These are phyloP conservation scores for Podaxis sp. DNA, from an alignment of 768 basidiomycete species.

Conservation along the genomic window DNA sequence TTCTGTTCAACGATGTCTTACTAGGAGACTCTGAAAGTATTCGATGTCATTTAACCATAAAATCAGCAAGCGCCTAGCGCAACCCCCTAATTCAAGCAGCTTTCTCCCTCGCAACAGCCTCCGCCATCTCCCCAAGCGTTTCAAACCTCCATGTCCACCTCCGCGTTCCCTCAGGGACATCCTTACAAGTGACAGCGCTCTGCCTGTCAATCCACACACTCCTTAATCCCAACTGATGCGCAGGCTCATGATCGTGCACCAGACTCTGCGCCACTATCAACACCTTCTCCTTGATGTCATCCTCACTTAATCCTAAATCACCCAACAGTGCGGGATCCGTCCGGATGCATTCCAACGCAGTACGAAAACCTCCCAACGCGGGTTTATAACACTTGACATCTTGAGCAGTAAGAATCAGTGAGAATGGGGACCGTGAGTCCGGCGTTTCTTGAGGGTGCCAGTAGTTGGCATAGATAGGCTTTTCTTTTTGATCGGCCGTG, in stretches of 20 bases:
- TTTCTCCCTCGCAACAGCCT: conserved; percentile 49
- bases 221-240: conserved; percentile 50
- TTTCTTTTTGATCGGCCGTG: conserved; percentile 1
- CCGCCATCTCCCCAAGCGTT: conserved; percentile 61
- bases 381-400: conserved; percentile 77
- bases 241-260: conserved; percentile 65
- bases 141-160: conserved; percentile 55
- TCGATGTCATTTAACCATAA: no score
- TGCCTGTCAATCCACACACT: conserved; percentile 77
- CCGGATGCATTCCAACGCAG: conserved; percentile 44
- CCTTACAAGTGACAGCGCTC: no score
- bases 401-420: conserved; percentile 75
- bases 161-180: conserved; percentile 30
- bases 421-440: conserved; percentile 56
- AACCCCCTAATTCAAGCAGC: background rate
- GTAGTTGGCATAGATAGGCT: conserved; percentile 24
- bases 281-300: conserved; percentile 45
- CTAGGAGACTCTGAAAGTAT: no score
- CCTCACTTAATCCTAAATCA: conserved; percentile 21
- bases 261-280: conserved; percentile 70
- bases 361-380: conserved; percentile 50
- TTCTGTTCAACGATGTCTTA: no score
- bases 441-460: conserved; percentile 46
- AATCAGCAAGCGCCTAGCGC: background rate
- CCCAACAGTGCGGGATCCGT: conserved; percentile 41